Conservation (phyloP, 768 basidiomycete species). For the Auricularia sp. region DNA sequence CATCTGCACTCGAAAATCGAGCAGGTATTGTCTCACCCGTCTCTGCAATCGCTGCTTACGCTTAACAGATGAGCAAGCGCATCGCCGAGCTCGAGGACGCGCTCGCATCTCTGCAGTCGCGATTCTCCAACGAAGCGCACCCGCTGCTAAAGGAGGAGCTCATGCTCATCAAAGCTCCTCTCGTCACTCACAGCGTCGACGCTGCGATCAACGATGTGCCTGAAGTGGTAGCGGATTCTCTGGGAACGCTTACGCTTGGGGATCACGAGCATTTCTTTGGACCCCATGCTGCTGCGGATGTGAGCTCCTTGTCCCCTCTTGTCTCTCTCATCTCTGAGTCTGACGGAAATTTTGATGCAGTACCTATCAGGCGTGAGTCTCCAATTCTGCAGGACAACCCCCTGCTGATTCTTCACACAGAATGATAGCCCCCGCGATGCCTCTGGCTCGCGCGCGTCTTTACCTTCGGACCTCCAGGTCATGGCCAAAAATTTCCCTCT, state of each 20-base stretch:
- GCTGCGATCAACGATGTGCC: not conserved
- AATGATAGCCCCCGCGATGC: no score
- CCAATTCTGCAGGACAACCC: no score
- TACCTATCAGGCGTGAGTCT: no score
- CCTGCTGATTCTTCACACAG: no score
- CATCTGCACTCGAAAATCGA: not conserved
- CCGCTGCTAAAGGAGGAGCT: constrained; percentile 64
- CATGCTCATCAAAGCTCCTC: constrained; percentile 57
- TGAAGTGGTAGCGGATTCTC: not conserved
- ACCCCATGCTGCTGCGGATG: not conserved
- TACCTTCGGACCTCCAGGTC: no score
- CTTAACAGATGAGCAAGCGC: not conserved
- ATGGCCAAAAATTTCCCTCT: no score
- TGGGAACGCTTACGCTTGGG: not conserved
- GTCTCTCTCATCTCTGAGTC: no score
- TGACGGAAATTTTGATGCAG: no score
- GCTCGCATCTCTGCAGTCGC: constrained; percentile 36
- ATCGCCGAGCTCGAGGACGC: constrained; percentile 56
- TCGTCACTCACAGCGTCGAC: not conserved
- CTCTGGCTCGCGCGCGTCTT: no score
- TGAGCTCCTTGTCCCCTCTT: not conserved
- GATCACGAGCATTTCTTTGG: not conserved
- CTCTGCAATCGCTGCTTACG: no score
- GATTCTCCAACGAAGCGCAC: constrained; percentile 47
- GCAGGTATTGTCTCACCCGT: not conserved